Percentiles rank a stretch among this genome's conserved stretches.
These are phyloP conservation scores for Trichoderma cornu-damae DNA, from an alignment of 2,329 filamentous ascomycete species.

Conservation along the genomic window DNA sequence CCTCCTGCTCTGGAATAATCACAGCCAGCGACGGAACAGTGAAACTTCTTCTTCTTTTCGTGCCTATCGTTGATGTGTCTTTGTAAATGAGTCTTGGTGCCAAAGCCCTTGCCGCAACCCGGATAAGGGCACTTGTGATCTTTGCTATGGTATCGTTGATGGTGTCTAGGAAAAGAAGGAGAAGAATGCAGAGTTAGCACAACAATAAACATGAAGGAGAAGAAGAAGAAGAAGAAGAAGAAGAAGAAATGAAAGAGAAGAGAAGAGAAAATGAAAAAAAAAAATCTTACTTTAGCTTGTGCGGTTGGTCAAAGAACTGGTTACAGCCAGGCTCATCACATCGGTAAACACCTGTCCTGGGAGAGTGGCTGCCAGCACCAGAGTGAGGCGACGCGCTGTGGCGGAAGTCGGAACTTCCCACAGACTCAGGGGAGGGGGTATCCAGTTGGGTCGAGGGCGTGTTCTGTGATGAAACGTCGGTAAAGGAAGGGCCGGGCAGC, in stretches of 20 bases:
- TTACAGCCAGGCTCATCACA: slow-evolving; percentile 37
- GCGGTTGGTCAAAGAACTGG: slow-evolving; percentile 50
- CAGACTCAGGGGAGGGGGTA: slow-evolving; percentile 39
- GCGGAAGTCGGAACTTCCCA: slow-evolving; percentile 34
- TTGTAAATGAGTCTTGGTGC: slow-evolving; percentile 57
- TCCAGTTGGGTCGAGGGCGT: slow-evolving; percentile 45
- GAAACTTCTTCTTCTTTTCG: slow-evolving; percentile 54
- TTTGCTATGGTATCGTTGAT: slow-evolving; percentile 56
- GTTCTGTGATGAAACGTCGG: slow-evolving; percentile 39
- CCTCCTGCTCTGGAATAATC: slow-evolving; percentile 53
- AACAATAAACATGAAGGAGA: neutral
- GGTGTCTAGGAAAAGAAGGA: slow-evolving; percentile 41
- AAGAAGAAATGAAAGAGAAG: neutral
- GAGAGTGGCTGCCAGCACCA: slow-evolving; percentile 26
- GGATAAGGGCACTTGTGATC: slow-evolving; percentile 53
- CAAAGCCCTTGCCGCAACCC: slow-evolving; percentile 52
- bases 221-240: neutral
- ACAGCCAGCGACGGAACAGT: slow-evolving; percentile 51
- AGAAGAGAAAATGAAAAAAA: neutral
- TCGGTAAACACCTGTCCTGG: slow-evolving; percentile 29
- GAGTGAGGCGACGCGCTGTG: slow-evolving; percentile 36
- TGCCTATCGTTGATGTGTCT: slow-evolving; percentile 60
- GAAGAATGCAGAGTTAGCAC: neutral
- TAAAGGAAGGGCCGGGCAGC: slow-evolving; percentile 36
- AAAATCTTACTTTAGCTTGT: slow-evolving; percentile 51